Base-by-base conservation (phyloP, 768 basidiomycete species). In the Kwoniella sp. region DNA sequence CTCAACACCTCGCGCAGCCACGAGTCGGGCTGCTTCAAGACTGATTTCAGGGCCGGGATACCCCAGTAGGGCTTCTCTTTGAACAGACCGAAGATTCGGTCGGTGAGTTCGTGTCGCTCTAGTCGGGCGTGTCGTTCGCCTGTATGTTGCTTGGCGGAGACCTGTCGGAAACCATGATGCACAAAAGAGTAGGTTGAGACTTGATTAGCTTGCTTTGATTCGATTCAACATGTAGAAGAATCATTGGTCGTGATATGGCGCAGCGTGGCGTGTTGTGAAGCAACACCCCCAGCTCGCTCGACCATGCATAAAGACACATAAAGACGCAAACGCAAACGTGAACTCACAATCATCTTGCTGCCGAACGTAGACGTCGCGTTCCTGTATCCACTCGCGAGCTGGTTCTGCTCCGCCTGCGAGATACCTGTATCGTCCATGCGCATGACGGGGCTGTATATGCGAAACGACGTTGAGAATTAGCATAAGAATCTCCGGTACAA, bases 101-200 rank as follows among this genome's bases (percentile, higher is more conserved):
- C 92, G 79, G 92, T 84, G 8, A 96, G 85, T 75, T 94, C 90
- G 82, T 92, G 90, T 60, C 89, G 85, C 5, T 92, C 91, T 82
- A 96, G 88, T 77, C 93, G 90, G n/a, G 90, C 89, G 86, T 91
- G 90, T 71, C 90, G 89, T 81, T 93, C 91, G 82, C 63, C 64
- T 31, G 58, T 38, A 50, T 61, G 70, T 28, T 22, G 41, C 58
- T 66, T 67, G 47, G 30, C 55, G n/a, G 45, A 59, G 28, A 51
- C 13, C 68, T 58, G 20, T 45, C 20, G 30, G n/a, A 48, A 17
- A 15, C 12, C 13, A 22, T n/a, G n/a, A n/a, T n/a, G n/a, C n/a
- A n/a, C n/a, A n/a, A n/a, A n/a, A n/a, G n/a, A n/a, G n/a, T n/a
- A n/a, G n/a, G n/a, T n/a, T n/a, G n/a, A n/a, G n/a, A n/a, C n/a